phyloP scores from a whole-genome alignment of 2,329 filamentous ascomycete genomes.

The Hypoxylon rubiginosum region DNA sequence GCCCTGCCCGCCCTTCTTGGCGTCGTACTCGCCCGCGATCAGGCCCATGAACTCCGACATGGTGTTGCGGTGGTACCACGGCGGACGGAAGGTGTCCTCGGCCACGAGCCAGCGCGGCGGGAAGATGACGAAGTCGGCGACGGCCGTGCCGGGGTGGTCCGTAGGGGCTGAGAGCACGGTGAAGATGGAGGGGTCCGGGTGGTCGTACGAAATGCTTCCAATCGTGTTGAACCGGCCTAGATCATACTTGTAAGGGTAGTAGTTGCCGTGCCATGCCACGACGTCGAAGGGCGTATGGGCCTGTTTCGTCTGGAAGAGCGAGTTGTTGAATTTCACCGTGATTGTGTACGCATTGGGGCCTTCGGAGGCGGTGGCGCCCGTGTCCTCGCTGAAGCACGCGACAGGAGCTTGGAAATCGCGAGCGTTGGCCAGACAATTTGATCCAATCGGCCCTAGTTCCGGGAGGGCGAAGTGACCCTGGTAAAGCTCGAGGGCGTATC shows the following conservation, averaged over 20 bases:
- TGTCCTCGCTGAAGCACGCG: slow-evolving; percentile 70
- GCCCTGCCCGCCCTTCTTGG: slow-evolving; percentile 61
- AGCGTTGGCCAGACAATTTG: slow-evolving; percentile 72
- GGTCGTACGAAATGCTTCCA: slow-evolving; percentile 75
- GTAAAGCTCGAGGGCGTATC: slow-evolving; percentile 76
- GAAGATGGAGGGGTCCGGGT: slow-evolving; percentile 78
- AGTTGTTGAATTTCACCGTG: slow-evolving; percentile 71
- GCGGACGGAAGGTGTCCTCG: slow-evolving; percentile 71
- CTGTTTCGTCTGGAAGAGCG: slow-evolving; percentile 72
- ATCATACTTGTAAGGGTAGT: slow-evolving; percentile 79
- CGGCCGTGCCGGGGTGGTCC: slow-evolving; percentile 65
- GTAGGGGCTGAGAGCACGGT: slow-evolving; percentile 70
- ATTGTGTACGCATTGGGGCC: slow-evolving; percentile 59
- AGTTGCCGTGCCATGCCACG: slow-evolving; percentile 79
- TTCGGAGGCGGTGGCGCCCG: slow-evolving; percentile 52
- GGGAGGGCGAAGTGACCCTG: slow-evolving; percentile 73
- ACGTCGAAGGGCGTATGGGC: slow-evolving; percentile 76
- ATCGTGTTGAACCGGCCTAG: slow-evolving; percentile 77
- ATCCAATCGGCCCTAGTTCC: slow-evolving; percentile 73
- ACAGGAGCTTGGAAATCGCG: slow-evolving; percentile 76
- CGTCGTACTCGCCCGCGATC: slow-evolving; percentile 64
- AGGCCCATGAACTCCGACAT: slow-evolving; percentile 68
- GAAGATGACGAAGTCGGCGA: slow-evolving; percentile 74
- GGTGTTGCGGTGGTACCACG: slow-evolving; percentile 72
- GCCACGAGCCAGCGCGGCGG: slow-evolving; percentile 72